Evolutionary conservation across 2,329 filamentous ascomycete species (phyloP), one percentile per base, ranked within the genome.

Genomic region (Ceratocystis papillata): DNA sequence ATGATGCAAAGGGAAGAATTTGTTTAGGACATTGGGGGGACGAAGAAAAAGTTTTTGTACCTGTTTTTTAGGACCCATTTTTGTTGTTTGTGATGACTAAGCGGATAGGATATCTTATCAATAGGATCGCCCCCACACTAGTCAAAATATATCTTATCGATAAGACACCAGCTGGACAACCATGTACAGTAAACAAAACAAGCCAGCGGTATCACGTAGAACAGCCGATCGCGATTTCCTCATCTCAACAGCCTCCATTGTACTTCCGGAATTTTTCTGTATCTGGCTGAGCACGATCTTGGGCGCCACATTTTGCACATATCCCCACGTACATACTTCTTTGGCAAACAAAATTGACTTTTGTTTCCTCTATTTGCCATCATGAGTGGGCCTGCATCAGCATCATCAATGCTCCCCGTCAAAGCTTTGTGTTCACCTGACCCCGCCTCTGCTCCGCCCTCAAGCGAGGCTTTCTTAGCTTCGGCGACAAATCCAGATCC

Each of bases 51-150:
- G 55, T n/a, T 45, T 62, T 62, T 45, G 60, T 46, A 62, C 60
- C 10, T 44, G 60, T 46, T 62, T 45, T 46, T 62, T n/a, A 59
- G 8, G 55, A n/a, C 28, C 55, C 55, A 59, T 46, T 22, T 62
- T 28, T 62, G 3, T 5, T 30, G 17, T 7, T 28, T 10, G 22
- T 12, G 3, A 4, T 53, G 48, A 53, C 48, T 53, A 53, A 53
- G 48, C 48, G 6, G 0, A 4, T 3, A 0, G 3, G 0, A 5
- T 15, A 15, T 28, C 20, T 28, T 53, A 53, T 28, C 48, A 25
- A 12, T 4, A 15, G 37, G 22, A 28, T 53, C 10, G 20, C 10
- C 4, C 15, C 48, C 17, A 22, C 7, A 22, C 8, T 25, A 20
- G 2, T 22, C 17, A 20, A 10, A 12, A 53, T 25, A 8, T 5